phyloP scores from a whole-genome alignment of 1,284 basidiomycete genomes.

The Cryptococcus amylolentus region DNA sequence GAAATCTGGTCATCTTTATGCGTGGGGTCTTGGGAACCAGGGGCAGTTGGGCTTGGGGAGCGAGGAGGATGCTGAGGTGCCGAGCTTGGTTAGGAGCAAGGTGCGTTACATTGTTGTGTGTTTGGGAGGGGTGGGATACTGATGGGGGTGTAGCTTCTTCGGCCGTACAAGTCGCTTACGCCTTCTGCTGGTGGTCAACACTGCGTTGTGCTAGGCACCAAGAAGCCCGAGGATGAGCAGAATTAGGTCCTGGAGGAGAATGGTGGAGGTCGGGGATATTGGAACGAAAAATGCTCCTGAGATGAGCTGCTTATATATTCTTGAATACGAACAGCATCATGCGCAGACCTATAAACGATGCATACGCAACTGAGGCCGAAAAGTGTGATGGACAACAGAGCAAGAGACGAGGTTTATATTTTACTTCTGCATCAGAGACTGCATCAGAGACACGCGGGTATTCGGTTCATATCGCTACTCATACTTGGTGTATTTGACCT shows the following conservation, averaged over 20 bases:
- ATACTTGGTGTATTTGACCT: no score
- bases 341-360: no score
- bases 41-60: slow-evolving; percentile 53
- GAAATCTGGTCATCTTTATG: slow-evolving; percentile 69
- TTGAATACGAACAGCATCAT: no score
- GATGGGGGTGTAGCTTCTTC: slow-evolving; percentile 34
- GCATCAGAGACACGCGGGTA: no score
- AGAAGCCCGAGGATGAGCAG: background rate
- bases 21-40: slow-evolving; percentile 73
- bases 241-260: background rate
- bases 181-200: slow-evolving; percentile 54
- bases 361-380: no score
- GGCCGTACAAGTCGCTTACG: slow-evolving; percentile 49
- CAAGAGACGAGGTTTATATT: no score
- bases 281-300: no score
- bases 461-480: no score
- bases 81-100: slow-evolving; percentile 63
- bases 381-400: no score
- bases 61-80: slow-evolving; percentile 55
- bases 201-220: slow-evolving; percentile 41
- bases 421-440: no score
- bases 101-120: slow-evolving; percentile 45
- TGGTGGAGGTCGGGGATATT: background rate
- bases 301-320: no score
- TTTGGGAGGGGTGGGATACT: slow-evolving; percentile 47